Evolutionary conservation across 1,284 basidiomycete genomes (phyloP).

Genomic region (Moesziomyces sp.): DNA sequence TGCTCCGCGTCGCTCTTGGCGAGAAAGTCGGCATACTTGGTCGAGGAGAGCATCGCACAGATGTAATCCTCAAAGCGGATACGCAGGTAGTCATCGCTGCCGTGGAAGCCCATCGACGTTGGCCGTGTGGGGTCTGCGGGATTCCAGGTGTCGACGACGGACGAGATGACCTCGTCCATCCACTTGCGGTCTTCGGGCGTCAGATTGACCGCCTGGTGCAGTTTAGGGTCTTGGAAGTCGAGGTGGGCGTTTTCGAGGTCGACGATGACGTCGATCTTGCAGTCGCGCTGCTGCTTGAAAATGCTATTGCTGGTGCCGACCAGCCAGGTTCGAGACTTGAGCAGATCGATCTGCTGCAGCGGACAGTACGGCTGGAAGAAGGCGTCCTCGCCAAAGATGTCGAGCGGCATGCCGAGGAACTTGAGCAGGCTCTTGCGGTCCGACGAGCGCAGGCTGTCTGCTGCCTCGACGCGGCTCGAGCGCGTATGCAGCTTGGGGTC

Average conservation of each 20-base stretch:
- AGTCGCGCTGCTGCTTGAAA: conserved; percentile 90
- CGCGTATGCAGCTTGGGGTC: conserved; percentile 79
- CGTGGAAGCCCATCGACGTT: conserved; percentile 62
- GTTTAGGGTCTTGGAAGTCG: conserved; percentile 74
- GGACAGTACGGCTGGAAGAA: conserved; percentile 99
- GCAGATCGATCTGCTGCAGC: conserved; percentile 90
- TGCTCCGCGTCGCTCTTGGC: conserved; percentile 44
- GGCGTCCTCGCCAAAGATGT: conserved; percentile 75
- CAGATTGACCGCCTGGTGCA: conserved; percentile 81
- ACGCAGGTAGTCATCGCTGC: conserved; percentile 65
- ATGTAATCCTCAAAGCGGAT: conserved; percentile 65
- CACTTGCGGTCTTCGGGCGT: conserved; percentile 95
- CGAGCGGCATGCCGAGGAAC: conserved; percentile 89
- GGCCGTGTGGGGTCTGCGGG: conserved; percentile 61
- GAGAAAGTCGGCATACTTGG: conserved; percentile 60
- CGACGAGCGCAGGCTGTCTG: conserved; percentile 81
- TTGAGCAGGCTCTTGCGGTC: conserved; percentile 90
- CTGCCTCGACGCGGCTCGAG: conserved; percentile 22
- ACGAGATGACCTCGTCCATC: conserved; percentile 77
- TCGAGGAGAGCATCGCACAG: conserved; percentile 59
- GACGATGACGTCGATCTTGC: conserved; percentile 82
- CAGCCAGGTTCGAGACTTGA: conserved; percentile 84
- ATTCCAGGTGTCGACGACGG: conserved; percentile 64
- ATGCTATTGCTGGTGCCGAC: conserved; percentile 92
- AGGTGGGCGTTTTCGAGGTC: conserved; percentile 71